phyloP scores from a whole-genome alignment of 192 early-diverging fungal genomes.

The Spizellomyces sp. region DNA sequence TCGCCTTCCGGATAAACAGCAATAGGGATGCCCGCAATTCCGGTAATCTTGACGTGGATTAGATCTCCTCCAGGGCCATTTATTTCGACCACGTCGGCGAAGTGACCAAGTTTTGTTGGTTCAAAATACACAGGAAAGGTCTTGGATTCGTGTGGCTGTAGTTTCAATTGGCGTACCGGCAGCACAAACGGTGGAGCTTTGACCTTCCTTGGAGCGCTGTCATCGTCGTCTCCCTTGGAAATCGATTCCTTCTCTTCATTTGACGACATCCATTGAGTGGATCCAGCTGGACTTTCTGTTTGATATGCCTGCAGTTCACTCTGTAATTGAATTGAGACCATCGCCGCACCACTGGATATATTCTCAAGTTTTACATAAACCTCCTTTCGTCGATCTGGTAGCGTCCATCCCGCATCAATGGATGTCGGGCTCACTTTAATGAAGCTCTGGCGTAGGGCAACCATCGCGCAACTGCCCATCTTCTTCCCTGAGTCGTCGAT shows the following conservation, averaged over 20 bases:
- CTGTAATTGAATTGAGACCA: conserved; percentile 39
- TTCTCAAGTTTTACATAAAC: conserved; percentile 51
- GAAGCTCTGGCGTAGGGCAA: conserved; percentile 53
- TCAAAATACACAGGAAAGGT: conserved; percentile 52
- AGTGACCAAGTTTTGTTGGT: conserved; percentile 50
- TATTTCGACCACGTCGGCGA: conserved; percentile 48
- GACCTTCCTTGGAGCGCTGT: conserved; percentile 11
- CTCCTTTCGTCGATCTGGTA: conserved; percentile 56
- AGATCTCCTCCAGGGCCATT: conserved; percentile 60
- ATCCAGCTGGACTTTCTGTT: neutral
- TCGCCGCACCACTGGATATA: conserved; percentile 37
- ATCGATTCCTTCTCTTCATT: conserved; percentile 12
- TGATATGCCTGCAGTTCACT: conserved; percentile 33
- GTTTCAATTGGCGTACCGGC: conserved; percentile 28
- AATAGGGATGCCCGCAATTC: conserved; percentile 61
- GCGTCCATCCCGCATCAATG: conserved; percentile 61
- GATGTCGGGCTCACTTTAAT: conserved; percentile 49
- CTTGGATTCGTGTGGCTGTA: conserved; percentile 52
- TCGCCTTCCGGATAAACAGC: conserved; percentile 57
- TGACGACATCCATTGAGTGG: neutral
- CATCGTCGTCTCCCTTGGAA: neutral
- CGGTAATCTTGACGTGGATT: conserved; percentile 42
- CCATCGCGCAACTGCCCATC: conserved; percentile 46
- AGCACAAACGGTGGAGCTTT: conserved; percentile 37
- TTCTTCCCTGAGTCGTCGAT: conserved; percentile 58